Evolutionary conservation across 768 basidiomycete genomes (phyloP), one percentile per base, ranked within the genome.

Genomic region (Guyanaporus albipodus): DNA sequence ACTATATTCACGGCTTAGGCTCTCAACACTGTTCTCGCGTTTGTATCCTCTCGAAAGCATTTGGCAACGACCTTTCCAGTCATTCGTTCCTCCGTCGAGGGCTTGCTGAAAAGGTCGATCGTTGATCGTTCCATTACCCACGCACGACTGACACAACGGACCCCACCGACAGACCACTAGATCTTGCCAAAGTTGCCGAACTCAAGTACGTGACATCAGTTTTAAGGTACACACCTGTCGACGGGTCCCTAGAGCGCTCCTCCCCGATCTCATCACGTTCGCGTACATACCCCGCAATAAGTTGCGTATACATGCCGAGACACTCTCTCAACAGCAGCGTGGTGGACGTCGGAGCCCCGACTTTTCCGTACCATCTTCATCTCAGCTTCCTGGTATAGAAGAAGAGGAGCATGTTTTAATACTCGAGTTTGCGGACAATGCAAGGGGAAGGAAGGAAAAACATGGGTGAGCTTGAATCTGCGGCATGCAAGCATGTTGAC

Each of bases 21-120:
- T 9, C 70, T 94, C 38, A 94, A 93, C 56, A 90, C 91, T 12
- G 88, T 95, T 4, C 76, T 93, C 32, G 91, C 87, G 0, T 95
- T 95, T 58, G 76, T 91, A 31, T 87, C 88, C 3, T 83, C 88
- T 0, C 75, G 88, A 50, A 87, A 88, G 53, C 80, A 87, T 52
- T 64, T 94, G 27, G 86, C 89, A 7, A 83, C 80, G 7, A 92
- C 88, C 0, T 94, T 92, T 57, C 72, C 81, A 6, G 76, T 80
- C 4, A 74, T 93, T 21, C 76, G 85, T 34, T 73, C 77, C 12
- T 89, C 88, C n/a, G 89, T 91, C 0, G 91, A 94, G 69, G 72
- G 76, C 38, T 71, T 93, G 8, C 64, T 92, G 17, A 87, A 88
- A 58, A 74, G 81, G 91, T 87, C 50, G 41, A 73, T 59, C 4